These are phyloP conservation scores for Vitis hybrid DNA, from an alignment of 177 flowering plant species.

Conservation along the genomic window DNA sequence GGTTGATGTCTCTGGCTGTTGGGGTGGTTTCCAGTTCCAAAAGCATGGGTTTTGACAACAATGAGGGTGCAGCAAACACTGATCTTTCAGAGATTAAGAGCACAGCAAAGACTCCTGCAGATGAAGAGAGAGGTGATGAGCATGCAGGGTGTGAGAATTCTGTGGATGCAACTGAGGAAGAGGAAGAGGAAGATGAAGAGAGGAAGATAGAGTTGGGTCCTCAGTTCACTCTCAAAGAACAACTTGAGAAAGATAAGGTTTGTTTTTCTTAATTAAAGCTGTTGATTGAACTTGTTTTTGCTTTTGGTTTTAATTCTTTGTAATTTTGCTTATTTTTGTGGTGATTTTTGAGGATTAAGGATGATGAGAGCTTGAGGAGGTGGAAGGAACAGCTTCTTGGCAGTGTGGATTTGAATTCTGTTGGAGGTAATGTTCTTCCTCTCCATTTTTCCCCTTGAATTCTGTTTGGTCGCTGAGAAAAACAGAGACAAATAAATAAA, in stretches of 20 bases:
- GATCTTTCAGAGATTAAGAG: slow-evolving; percentile 14
- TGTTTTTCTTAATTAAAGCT: neutral
- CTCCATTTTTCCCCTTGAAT: neutral
- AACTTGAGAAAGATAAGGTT: slow-evolving; percentile 69
- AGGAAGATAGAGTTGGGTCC: slow-evolving; percentile 61
- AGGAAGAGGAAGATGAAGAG: slow-evolving; percentile 44
- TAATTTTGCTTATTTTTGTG: slow-evolving; percentile 3
- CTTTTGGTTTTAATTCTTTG: neutral
- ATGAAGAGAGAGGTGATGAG: slow-evolving; percentile 21
- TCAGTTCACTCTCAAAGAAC: slow-evolving; percentile 53
- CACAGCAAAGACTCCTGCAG: slow-evolving; percentile 1
- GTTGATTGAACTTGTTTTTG: neutral
- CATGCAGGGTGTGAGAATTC: slow-evolving; percentile 43
- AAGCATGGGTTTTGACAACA: slow-evolving; percentile 51
- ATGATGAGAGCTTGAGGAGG: slow-evolving; percentile 81
- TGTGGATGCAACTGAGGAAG: slow-evolving; percentile 45
- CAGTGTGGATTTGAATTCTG: slow-evolving; percentile 56
- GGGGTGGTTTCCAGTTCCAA: slow-evolving; percentile 37
- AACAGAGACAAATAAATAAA: neutral
- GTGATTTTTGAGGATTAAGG: slow-evolving; percentile 37
- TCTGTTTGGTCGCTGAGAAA: slow-evolving; percentile 7
- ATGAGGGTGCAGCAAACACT: slow-evolving; percentile 9
- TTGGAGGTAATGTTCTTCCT: slow-evolving; percentile 52
- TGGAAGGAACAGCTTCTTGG: slow-evolving; percentile 92
- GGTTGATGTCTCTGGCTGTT: slow-evolving; percentile 49